phyloP scores from a whole-genome alignment of 805 yeast genomes.

The Scheffersomyces ergatensis region DNA sequence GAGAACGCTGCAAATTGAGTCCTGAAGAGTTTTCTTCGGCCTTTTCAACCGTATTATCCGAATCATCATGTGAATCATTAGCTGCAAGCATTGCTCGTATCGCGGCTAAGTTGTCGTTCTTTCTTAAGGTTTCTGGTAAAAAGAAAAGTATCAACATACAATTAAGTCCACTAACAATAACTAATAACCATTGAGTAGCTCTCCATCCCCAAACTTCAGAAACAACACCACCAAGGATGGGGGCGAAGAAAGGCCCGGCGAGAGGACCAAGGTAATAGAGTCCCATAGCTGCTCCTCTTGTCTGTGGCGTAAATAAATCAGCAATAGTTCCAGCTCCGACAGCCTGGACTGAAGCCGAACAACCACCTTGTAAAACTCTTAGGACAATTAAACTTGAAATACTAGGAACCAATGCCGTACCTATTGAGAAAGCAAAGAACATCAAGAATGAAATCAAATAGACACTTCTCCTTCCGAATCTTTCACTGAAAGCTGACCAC shows the following conservation, averaged over 20 bases:
- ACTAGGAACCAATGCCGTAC: constrained; percentile 63
- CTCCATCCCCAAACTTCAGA: constrained; percentile 79
- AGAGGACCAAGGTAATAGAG: constrained; percentile 77
- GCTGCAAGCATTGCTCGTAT: constrained; percentile 41
- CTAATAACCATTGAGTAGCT: constrained; percentile 84
- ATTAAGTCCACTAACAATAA: constrained; percentile 59
- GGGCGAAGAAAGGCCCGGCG: constrained; percentile 76
- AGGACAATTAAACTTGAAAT: constrained; percentile 65
- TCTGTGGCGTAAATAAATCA: constrained; percentile 63
- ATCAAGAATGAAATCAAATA: constrained; percentile 66
- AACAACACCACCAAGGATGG: constrained; percentile 75
- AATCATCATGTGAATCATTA: constrained; percentile 6
- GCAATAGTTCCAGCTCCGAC: constrained; percentile 89
- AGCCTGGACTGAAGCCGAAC: constrained; percentile 82
- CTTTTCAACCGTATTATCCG: constrained; percentile 4
- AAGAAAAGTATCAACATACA: constrained; percentile 48
- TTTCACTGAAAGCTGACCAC: constrained; percentile 84
- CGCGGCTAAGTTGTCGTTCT: constrained; percentile 57
- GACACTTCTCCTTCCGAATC: constrained; percentile 70
- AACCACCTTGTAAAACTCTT: constrained; percentile 73
- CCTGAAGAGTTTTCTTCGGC: neutral
- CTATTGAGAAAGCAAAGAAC: constrained; percentile 66
- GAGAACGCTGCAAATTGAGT: neutral
- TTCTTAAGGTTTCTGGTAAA: constrained; percentile 79
- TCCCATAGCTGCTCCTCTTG: constrained; percentile 80